Base-by-base conservation (phyloP, 2,329 filamentous ascomycete species). In the Didymella pomorum region DNA sequence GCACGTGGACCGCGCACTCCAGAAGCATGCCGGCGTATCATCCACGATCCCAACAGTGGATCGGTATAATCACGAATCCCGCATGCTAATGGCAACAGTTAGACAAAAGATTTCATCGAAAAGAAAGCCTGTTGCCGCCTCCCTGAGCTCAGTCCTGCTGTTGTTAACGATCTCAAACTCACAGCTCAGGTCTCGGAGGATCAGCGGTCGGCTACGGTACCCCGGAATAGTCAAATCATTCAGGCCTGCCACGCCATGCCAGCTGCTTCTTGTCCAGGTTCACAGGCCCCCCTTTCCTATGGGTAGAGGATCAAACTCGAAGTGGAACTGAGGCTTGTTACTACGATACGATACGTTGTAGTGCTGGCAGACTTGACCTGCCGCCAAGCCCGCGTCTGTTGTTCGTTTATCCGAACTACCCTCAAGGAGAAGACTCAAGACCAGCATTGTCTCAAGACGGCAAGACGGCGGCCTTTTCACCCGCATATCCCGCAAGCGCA, bases 331-430 rank as follows among this genome's bases (percentile, higher is more conserved):
- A 21, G 42, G 9, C 25, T 18, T n/a, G n/a, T 20, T 39, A 23
- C 14, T n/a, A n/a, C n/a, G n/a, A n/a, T n/a, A n/a, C n/a, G n/a
- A 52, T 18, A 29, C 28, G n/a, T 31, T 37, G 20, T 37, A 18
- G 8, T 44, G 20, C 31, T 26, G n/a, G 20, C 41, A 35, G 42
- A 14, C 21, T 21, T 39, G 28, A 8, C n/a, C 9, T 42, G 43
- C 43, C 33, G 42, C 33, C 33, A 41, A 47, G 33, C 43, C 43
- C 51, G 51, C 43, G 51, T 33, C 25, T 54, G 18, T 31, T 4
- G 9, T 25, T 33, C 11, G 21, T n/a, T 16, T 21, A 8, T 52
- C 37, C 33, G 7, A 23, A 18, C 16, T 20, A 33, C 12, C 16
- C 2, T 11, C 18, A 14, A 35, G 20, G 11, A 20, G 4, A n/a